Evolutionary conservation across 106 monocot genomes (phyloP), one percentile per base, ranked within the genome.

Genomic region (Allium cepa): DNA sequence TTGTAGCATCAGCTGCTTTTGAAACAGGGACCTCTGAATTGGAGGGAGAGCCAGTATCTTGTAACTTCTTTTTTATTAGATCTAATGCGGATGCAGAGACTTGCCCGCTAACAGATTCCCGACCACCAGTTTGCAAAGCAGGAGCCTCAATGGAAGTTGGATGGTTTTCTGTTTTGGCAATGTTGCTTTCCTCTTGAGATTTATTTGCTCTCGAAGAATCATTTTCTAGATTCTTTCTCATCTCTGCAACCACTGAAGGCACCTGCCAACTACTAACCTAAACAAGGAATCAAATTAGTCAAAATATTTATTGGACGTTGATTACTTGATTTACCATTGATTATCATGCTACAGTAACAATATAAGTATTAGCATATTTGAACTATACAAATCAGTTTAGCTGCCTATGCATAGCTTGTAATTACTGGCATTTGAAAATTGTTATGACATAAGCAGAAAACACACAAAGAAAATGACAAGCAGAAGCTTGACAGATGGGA

Each of bases 221-320:
- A 56, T 46, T 56, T 57, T 84, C 84, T 62, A 84, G 77, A 69
- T 69, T 80, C 59, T 89, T 86, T 72, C 49, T 80, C 45, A 84
- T 48, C 64, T 97, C 97, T 12, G 58, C 64, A 69, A 97, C 73
- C 64, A 89, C 92, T 13, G 76, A 28, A 68, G 97, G 97, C 28
- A 92, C 64, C 76, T 97, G 85, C 97, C 97, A 97, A 84, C 97
- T 87, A 71, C 92, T 97, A 67, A 97, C 78, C 97, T 97, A 83
- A 78, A 81, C 16, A 58, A 16, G 15, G n/a, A 17, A 60, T 15
- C 3, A 15, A 4, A 36, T 5, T 36, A 36, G 5, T 36, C 36
- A 36, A 36, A 36, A 36, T 36, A 36, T 36, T 2, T 36, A 36
- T 36, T 36, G 36, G 36, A 36, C 3, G 36, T 36, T 36, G 36